Conservation (phyloP, 2,329 filamentous ascomycete species). For the Didymella keratinophila region DNA sequence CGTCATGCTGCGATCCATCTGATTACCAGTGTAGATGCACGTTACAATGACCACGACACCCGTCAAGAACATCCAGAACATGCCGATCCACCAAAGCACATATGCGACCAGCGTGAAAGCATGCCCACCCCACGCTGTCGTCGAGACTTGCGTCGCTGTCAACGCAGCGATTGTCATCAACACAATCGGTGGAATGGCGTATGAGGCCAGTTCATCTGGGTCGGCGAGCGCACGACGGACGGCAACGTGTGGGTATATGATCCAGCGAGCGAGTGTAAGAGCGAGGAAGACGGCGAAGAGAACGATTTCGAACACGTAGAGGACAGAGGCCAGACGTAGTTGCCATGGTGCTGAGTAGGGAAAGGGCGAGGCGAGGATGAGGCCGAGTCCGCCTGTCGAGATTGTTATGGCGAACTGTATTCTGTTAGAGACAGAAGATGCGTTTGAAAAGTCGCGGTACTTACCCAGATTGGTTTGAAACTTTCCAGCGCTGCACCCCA, state of each 20-base stretch:
- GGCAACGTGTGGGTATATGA: constrained; percentile 15
- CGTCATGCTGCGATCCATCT: constrained; percentile 16
- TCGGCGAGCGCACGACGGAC: constrained; percentile 10
- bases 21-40: constrained; percentile 17
- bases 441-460: background rate
- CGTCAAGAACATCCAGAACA: constrained; percentile 15
- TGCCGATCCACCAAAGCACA: constrained; percentile 17
- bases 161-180: constrained; percentile 13
- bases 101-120: constrained; percentile 16
- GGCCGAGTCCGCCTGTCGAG: constrained; percentile 12
- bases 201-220: constrained; percentile 15
- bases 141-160: constrained; percentile 13
- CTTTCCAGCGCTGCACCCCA: constrained; percentile 15
- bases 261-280: constrained; percentile 6
- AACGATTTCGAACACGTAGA: constrained; percentile 13
- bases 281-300: background rate
- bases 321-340: constrained; percentile 9
- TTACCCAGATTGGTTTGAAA: constrained; percentile 18
- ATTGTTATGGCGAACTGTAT: constrained; percentile 11
- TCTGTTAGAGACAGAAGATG: background rate
- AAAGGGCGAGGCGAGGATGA: constrained; percentile 15
- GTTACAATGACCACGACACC: constrained; percentile 12
- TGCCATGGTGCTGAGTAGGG: constrained; percentile 17
- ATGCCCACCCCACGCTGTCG: constrained; percentile 9
- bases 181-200: constrained; percentile 16